These are phyloP conservation scores for Fomitopsis palustris DNA, from an alignment of 1,284 basidiomycete genomes.

Conservation along the genomic window DNA sequence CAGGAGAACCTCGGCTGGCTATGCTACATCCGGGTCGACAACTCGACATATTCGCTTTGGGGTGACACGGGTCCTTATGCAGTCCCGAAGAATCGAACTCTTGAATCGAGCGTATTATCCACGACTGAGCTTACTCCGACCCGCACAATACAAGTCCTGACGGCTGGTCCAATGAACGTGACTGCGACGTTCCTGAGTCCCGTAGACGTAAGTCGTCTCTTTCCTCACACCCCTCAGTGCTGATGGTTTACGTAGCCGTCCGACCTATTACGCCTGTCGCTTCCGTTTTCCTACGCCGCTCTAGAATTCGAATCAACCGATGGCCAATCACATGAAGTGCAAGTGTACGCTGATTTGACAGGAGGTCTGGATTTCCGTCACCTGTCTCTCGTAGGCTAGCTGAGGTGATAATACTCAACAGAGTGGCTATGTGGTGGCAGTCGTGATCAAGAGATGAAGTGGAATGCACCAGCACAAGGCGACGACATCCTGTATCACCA, in stretches of 20 bases:
- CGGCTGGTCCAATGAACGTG: not conserved
- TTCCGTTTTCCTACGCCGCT: constrained; percentile 31
- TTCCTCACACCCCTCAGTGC: not conserved
- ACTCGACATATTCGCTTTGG: not conserved
- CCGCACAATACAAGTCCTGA: not conserved
- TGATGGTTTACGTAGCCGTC: constrained; percentile 17
- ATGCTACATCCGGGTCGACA: not conserved
- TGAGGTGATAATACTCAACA: not conserved
- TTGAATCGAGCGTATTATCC: not conserved
- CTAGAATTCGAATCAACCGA: constrained; percentile 29
- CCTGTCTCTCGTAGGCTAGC: not conserved
- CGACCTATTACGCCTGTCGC: constrained; percentile 30
- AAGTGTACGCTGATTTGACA: constrained; percentile 33
- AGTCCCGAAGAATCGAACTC: not conserved
- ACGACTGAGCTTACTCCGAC: not conserved
- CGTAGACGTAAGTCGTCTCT: not conserved
- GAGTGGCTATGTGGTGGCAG: not conserved
- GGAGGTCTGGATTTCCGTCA: not conserved
- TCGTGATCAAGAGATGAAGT: not conserved
- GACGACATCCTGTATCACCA: not conserved
- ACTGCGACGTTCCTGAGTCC: not conserved
- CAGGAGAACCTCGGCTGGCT: not conserved
- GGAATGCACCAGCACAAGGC: not conserved
- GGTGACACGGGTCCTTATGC: not conserved
- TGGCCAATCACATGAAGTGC: constrained; percentile 26